Evolutionary conservation across 2,329 filamentous ascomycete genomes (phyloP).

Genomic region (Arthrobotrys iridis): DNA sequence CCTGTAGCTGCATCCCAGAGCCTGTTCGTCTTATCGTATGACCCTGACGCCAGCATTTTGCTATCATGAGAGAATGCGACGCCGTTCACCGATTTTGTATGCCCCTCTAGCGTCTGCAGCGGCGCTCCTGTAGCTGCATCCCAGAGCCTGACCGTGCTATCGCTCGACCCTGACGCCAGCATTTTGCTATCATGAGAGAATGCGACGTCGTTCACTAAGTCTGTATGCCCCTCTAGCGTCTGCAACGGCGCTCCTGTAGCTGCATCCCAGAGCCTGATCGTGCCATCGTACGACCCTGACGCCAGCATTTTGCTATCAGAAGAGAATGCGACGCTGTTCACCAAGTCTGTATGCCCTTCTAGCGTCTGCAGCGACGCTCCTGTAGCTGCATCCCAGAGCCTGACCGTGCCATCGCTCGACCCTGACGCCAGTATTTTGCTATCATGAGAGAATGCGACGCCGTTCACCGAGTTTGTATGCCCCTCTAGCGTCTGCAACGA

Average conservation of each 20-base stretch:
- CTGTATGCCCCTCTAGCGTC: too few species aligned
- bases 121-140: background rate
- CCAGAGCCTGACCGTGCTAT: background rate
- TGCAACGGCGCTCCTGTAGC: too few species aligned
- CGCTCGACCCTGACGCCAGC: background rate
- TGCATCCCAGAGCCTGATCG: too few species aligned
- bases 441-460: too few species aligned
- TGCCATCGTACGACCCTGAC: too few species aligned
- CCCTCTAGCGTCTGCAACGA: background rate
- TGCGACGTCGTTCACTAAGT: background rate
- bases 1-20: background rate
- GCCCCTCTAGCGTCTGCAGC: background rate
- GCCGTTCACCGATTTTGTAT: background rate
- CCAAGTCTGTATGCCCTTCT: too few species aligned
- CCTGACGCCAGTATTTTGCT: too few species aligned
- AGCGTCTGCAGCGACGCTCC: too few species aligned
- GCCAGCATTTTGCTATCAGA: constrained; percentile 88
- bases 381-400: too few species aligned
- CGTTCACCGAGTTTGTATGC: too few species aligned
- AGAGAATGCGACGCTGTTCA: too few species aligned
- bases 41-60: constrained; percentile 26
- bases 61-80: constrained; percentile 2
- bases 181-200: background rate
- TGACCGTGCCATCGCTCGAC: too few species aligned
- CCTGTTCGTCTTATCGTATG: constrained; percentile 38